A percentile compares a stretch with the other conserved stretches of the same genome.
phyloP scores from a whole-genome alignment of 176 grass and related monocot genomes.

The Bothriochloa decipiens region DNA sequence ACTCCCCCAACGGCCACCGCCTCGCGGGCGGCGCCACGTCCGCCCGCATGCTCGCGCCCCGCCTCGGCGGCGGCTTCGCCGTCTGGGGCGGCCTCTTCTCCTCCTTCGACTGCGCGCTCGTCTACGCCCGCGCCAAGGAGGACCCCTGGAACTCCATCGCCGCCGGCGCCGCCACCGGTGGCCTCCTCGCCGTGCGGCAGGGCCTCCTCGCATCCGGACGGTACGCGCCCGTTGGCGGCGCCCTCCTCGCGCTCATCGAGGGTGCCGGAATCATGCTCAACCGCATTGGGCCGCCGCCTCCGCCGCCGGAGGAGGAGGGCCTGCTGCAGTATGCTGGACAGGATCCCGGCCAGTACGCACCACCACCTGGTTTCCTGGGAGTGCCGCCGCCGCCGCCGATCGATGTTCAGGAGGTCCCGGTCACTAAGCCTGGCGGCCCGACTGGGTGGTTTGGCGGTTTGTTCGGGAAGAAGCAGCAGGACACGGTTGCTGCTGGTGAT shows the following conservation, averaged over 20 bases:
- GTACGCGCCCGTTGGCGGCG: constrained; percentile 46
- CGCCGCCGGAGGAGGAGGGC: too few relatives aligned
- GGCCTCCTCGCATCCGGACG: constrained; percentile 29
- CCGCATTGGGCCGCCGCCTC: too few relatives aligned
- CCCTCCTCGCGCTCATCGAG: constrained; percentile 70
- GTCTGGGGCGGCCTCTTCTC: constrained; percentile 80
- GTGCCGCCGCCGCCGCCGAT: background rate
- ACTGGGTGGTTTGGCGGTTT: constrained; percentile 42
- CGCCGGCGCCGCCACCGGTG: constrained; percentile 65
- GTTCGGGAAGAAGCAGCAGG: constrained; percentile 44
- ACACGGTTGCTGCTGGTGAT: background rate
- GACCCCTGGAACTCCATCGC: constrained; percentile 91
- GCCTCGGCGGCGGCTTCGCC: constrained; percentile 63
- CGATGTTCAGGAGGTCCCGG: background rate
- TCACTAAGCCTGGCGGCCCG: background rate
- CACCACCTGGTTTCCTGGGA: background rate
- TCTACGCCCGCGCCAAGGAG: constrained; percentile 65
- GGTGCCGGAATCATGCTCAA: constrained; percentile 47
- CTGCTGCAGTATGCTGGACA: too few relatives aligned
- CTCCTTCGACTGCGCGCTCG: constrained; percentile 74
- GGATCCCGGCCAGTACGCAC: background rate
- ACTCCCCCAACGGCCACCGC: constrained; percentile 73
- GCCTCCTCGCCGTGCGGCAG: constrained; percentile 59
- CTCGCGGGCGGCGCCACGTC: constrained; percentile 8
- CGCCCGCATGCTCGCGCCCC: constrained; percentile 58